Evolutionary conservation across 345 rosid genomes (phyloP).

Genomic region (Camelina hispida): DNA sequence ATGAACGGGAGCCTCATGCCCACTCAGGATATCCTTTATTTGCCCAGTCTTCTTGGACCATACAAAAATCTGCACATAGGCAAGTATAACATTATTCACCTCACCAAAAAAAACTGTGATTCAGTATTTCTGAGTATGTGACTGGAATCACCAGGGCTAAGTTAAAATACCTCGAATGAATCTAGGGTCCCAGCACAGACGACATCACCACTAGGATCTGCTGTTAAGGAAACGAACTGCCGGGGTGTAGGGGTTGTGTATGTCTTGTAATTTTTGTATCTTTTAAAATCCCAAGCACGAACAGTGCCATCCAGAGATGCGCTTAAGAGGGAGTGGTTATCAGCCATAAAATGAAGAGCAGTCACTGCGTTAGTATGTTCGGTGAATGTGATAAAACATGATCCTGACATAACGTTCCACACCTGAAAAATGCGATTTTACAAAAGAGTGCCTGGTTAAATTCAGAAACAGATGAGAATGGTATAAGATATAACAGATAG

Average conservation of each 20-base stretch:
- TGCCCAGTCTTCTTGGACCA: conserved; percentile 99
- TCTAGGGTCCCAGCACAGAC: conserved; percentile 97
- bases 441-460: not conserved
- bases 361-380: conserved; percentile 96
- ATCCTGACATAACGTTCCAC: conserved; percentile 93
- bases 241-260: conserved; percentile 90
- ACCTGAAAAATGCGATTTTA: conserved; percentile 53
- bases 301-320: conserved; percentile 98
- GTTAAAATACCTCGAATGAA: conserved; percentile 79
- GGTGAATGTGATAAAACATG: conserved; percentile 92
- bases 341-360: conserved; percentile 95
- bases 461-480: conserved; percentile 9
- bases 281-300: conserved; percentile 98
- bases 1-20: conserved; percentile 99
- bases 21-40: conserved; percentile 86
- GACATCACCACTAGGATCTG: conserved; percentile 93
- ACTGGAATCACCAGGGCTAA: not conserved
- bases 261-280: conserved; percentile 92
- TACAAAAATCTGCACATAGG: conserved; percentile 74
- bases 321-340: conserved; percentile 84
- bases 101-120: conserved; percentile 5
- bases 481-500: not conserved
- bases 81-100: conserved; percentile 24
- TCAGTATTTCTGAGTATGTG: not conserved
- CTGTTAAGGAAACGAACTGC: conserved; percentile 95